Evolutionary conservation across 345 rosid species (phyloP).

Genomic region (Bruguiera sexangula): DNA sequence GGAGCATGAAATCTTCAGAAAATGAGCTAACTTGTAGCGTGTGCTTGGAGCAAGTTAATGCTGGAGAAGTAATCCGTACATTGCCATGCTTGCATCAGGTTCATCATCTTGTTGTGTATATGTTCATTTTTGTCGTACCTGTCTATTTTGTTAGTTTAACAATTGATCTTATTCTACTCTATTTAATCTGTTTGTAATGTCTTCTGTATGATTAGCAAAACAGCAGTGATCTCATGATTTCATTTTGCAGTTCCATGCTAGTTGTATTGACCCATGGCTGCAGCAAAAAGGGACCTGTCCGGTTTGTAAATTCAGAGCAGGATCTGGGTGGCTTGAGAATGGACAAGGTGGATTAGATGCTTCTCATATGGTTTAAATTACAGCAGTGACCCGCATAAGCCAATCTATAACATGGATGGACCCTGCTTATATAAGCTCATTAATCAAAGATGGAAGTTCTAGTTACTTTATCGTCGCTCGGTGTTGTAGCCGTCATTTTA

Average conservation of each 20-base stretch:
- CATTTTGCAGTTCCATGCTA: conserved; percentile 69
- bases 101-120: conserved; percentile 4
- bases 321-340: conserved; percentile 54
- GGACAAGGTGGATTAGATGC: conserved; percentile 39
- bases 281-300: conserved; percentile 86
- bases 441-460: conserved; percentile 9
- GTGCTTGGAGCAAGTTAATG: conserved; percentile 74
- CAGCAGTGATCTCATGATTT: not conserved
- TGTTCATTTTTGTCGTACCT: too few species aligned
- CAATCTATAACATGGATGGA: too few species aligned
- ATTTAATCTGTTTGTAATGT: too few species aligned
- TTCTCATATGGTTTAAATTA: conserved; percentile 49
- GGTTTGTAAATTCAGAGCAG: conserved; percentile 69
- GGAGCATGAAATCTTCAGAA: conserved; percentile 42
- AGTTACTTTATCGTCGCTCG: not conserved
- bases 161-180: too few species aligned
- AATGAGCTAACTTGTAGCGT: conserved; percentile 74
- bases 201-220: not conserved
- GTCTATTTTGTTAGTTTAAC: too few species aligned
- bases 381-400: not conserved
- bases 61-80: conserved; percentile 62
- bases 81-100: conserved; percentile 83
- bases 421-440: not conserved
- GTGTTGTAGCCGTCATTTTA: not conserved
- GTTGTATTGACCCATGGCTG: conserved; percentile 77